Evolutionary conservation across 106 monocot genomes (phyloP), one percentile per base, ranked within the genome.

Genomic region (Xerophyta viscosa): DNA sequence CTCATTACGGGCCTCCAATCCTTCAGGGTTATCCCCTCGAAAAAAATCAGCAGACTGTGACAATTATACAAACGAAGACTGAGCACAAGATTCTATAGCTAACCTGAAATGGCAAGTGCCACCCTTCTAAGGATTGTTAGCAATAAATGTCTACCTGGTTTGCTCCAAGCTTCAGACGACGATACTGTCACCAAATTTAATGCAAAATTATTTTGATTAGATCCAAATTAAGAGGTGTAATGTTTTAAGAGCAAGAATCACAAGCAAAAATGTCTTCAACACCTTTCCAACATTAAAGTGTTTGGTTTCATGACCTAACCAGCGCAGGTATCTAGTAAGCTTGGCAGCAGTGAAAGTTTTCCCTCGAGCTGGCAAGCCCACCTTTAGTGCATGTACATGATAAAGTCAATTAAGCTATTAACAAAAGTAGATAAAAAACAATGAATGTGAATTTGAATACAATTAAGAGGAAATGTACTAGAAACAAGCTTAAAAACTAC

Each of bases 201-300:
- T 36, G 47, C 23, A 60, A 48, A 46, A 20, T 2, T 18, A 46
- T 19, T 7, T 17, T 46, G 15, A 46, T 46, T 19, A 46, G 46
- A 46, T 3, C 20, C 46, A 30, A 46, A 52, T 36, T 31, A 47
- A 11, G n/a, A n/a, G n/a, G n/a, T n/a, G n/a, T n/a, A n/a, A n/a
- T n/a, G n/a, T n/a, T n/a, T n/a, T n/a, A n/a, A n/a, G n/a, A n/a
- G n/a, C n/a, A n/a, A n/a, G n/a, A n/a, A n/a, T n/a, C n/a, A n/a
- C n/a, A n/a, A n/a, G 6, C 15, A 12, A 39, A 12, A 39, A 39
- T 39, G 39, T 39, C 39, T 39, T 2, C 13, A 10, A 50, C 56
- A 98, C 98, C 98, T 98, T 98, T 20, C 98, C 98, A 61, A 98
- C 98, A 69, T 98, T 98, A 65, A 98, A 98, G 77, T 90, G 85